These are phyloP conservation scores for Penicillium turbatum DNA, from an alignment of 495 filamentous ascomycete genomes.

Conservation along the genomic window DNA sequence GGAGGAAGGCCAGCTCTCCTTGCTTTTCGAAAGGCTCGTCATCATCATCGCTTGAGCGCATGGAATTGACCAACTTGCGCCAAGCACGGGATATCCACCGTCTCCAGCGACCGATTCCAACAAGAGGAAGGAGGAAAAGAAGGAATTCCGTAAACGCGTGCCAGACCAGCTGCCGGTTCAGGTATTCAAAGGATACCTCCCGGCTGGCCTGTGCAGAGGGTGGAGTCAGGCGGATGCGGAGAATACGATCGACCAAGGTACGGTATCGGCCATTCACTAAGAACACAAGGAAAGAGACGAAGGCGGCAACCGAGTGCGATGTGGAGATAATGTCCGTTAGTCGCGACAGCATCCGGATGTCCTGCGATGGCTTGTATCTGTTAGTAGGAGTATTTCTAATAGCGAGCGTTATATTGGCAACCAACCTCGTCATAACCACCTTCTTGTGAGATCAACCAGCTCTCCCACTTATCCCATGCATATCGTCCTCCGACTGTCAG, in stretches of 20 bases:
- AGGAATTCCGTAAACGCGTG: slow-evolving; percentile 98
- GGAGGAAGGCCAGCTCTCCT: slow-evolving; percentile 80
- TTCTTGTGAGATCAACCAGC: slow-evolving; percentile 71
- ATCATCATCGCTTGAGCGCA: slow-evolving; percentile 50
- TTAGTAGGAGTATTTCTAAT: slow-evolving; percentile 12
- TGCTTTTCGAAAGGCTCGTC: slow-evolving; percentile 45
- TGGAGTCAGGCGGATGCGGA: slow-evolving; percentile 81
- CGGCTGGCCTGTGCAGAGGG: slow-evolving; percentile 76
- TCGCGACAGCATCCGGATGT: slow-evolving; percentile 57
- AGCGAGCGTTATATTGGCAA: background rate
- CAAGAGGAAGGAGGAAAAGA: slow-evolving; percentile 87
- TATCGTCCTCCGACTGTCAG: slow-evolving; percentile 86
- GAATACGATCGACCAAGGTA: slow-evolving; percentile 80
- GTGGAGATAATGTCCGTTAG: slow-evolving; percentile 66
- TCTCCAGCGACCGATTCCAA: slow-evolving; percentile 89
- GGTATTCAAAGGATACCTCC: slow-evolving; percentile 94
- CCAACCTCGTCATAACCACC: slow-evolving; percentile 61
- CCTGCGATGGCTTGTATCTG: slow-evolving; percentile 38
- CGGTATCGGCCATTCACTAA: slow-evolving; percentile 85
- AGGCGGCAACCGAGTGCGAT: slow-evolving; percentile 71
- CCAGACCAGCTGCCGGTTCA: slow-evolving; percentile 97
- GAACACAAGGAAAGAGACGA: slow-evolving; percentile 84
- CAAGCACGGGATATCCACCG: slow-evolving; percentile 81
- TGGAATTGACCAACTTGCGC: slow-evolving; percentile 64
- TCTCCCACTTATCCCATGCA: slow-evolving; percentile 84